Evolutionary conservation across 1,284 basidiomycete species (phyloP), one percentile per base, ranked within the genome.

Genomic region (Trametes sp.): DNA sequence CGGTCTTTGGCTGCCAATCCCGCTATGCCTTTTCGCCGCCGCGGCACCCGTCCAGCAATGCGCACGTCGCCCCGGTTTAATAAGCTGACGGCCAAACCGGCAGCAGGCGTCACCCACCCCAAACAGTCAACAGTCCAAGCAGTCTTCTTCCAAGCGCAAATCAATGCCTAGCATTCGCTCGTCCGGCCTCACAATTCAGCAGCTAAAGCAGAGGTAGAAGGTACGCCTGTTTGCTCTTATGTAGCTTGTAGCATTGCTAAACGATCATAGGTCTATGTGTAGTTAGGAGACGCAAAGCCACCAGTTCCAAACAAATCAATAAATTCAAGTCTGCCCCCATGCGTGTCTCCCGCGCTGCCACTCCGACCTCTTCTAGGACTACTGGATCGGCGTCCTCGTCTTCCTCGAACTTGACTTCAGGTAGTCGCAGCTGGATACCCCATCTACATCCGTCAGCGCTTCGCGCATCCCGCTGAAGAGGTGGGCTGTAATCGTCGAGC

Each of bases 1-100:
- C 44, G 8, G n/a, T 19, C 49, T 58, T 58, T 53, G 28, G 13
- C 11, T 16, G 21, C n/a, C 57, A 59, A 59, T 46, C 57, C 42
- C 50, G 41, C 44, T 59, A 52, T 38, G 19, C 38, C 44, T 14
- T 21, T 24, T n/a, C n/a, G n/a, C n/a, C 24, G 28, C 28, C 6
- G 28, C 13, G 24, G n/a, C 16, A 19, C 28, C 35, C 29, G 10
- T 10, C 44, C 16, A 7, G 7, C 16, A 11, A 29, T 16, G 44
- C 38, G 35, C 38, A 41, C 21, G 46, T 50, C 50, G 1, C 16
- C 29, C 29, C 36, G 57, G 24, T 33, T 59, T 44, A 59, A 59
- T 53, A 59, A 16, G 59, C 52, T 36, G 8, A 24, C 59, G 14
- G 28, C 28, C 11, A 46, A 29, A 26, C 29, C 42, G 21, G 23